phyloP scores from a whole-genome alignment of 164 flowering plant species.

The Malania oleifera region DNA sequence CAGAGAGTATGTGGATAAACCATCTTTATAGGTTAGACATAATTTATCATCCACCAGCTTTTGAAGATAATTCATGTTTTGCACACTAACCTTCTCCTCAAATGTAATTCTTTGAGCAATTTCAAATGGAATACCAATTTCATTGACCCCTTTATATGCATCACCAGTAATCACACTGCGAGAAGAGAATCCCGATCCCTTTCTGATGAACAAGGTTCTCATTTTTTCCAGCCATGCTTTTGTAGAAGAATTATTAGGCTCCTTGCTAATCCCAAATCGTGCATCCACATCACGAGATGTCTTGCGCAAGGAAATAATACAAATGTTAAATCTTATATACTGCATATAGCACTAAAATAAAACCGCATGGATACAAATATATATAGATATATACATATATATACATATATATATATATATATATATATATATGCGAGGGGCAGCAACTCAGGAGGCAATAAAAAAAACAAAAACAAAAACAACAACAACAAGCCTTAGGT shows the following conservation, averaged over 20 bases:
- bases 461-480: no score
- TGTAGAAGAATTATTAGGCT: slow-evolving; percentile 39
- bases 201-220: slow-evolving; percentile 76
- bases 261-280: slow-evolving; percentile 46
- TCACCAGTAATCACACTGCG: slow-evolving; percentile 94
- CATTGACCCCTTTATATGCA: slow-evolving; percentile 58
- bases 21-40: slow-evolving; percentile 75
- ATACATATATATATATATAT: no score
- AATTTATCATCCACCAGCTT: slow-evolving; percentile 64
- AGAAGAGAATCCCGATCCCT: slow-evolving; percentile 93
- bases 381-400: no score
- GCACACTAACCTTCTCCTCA: slow-evolving; percentile 76
- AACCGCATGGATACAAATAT: no score
- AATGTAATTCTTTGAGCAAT: slow-evolving; percentile 85
- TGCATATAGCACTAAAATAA: no score
- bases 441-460: no score
- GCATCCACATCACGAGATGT: slow-evolving; percentile 48
- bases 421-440: no score
- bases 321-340: no score
- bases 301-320: slow-evolving; percentile 17
- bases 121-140: slow-evolving; percentile 80
- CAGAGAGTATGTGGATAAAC: slow-evolving; percentile 57
- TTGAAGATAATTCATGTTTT: slow-evolving; percentile 59
- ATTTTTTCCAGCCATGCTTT: slow-evolving; percentile 95
- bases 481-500: no score